These are phyloP conservation scores for Solanum tacnaense DNA, from an alignment of 257 asterid genomes.

Conservation along the genomic window DNA sequence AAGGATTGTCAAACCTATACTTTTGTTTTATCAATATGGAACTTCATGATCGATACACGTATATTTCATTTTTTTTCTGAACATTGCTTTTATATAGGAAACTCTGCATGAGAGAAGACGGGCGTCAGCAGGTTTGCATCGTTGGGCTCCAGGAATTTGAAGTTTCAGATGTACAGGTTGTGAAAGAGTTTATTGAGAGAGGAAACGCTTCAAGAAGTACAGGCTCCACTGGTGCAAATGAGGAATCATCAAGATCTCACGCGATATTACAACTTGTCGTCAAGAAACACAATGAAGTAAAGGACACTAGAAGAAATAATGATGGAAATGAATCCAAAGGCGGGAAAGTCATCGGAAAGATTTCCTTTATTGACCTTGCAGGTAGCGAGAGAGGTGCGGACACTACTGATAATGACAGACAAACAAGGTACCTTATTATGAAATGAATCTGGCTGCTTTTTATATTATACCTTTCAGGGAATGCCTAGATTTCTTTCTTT, in stretches of 20 bases:
- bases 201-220: slow-evolving; percentile 97
- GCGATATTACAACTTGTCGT: slow-evolving; percentile 91
- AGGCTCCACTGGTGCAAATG: slow-evolving; percentile 98
- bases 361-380: slow-evolving; percentile 98
- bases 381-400: slow-evolving; percentile 99
- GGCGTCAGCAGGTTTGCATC: slow-evolving; percentile 96
- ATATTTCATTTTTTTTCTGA: not conserved
- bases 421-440: slow-evolving; percentile 55
- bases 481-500: not conserved
- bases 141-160: slow-evolving; percentile 98
- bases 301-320: slow-evolving; percentile 67
- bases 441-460: not conserved
- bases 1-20: not conserved
- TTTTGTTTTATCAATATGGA: not conserved
- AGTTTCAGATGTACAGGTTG: slow-evolving; percentile 95
- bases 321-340: slow-evolving; percentile 65
- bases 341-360: slow-evolving; percentile 91
- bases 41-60: not conserved
- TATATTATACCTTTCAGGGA: not conserved
- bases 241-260: slow-evolving; percentile 97
- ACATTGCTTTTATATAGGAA: slow-evolving; percentile 43
- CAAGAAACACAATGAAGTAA: slow-evolving; percentile 85
- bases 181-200: slow-evolving; percentile 88
- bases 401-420: slow-evolving; percentile 98
- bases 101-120: slow-evolving; percentile 98